A percentile compares a stretch with the other conserved stretches of the same genome.
Conservation (phyloP, 192 early-diverging fungal species). For the Gigaspora rosea region DNA sequence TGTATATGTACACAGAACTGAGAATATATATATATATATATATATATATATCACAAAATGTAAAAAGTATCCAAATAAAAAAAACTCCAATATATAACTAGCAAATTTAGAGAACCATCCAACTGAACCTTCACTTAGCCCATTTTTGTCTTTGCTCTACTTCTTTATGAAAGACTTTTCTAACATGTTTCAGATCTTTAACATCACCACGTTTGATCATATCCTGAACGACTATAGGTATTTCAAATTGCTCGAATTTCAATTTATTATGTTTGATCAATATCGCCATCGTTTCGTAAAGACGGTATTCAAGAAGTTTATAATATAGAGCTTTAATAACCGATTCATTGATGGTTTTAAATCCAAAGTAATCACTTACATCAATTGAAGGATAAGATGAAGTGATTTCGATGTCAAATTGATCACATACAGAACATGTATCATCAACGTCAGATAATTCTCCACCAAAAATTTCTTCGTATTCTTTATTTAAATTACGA, state of each 20-base stretch:
- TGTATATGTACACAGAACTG: no score
- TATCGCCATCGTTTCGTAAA: background rate
- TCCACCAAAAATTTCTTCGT: background rate
- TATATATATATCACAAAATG: no score
- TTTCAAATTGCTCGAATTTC: background rate
- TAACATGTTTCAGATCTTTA: background rate
- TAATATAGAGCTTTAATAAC: background rate
- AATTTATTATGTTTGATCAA: background rate
- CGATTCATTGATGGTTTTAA: background rate
- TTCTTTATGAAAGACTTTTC: background rate
- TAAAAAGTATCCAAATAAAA: no score
- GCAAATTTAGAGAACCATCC: no score
- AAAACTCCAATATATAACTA: no score
- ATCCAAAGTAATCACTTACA: background rate
- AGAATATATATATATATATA: no score
- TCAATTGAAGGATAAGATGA: background rate
- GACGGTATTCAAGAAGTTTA: background rate
- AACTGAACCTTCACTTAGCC: no score
- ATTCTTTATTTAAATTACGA: background rate
- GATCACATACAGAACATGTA: background rate
- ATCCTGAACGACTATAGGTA: background rate
- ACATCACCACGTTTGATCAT: slow-evolving; percentile 1
- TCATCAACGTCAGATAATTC: background rate
- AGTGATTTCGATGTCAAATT: background rate
- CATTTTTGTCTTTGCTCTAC: background rate